Conservation (phyloP, 2,329 filamentous ascomycete species). For the Lachnellula cervina region DNA sequence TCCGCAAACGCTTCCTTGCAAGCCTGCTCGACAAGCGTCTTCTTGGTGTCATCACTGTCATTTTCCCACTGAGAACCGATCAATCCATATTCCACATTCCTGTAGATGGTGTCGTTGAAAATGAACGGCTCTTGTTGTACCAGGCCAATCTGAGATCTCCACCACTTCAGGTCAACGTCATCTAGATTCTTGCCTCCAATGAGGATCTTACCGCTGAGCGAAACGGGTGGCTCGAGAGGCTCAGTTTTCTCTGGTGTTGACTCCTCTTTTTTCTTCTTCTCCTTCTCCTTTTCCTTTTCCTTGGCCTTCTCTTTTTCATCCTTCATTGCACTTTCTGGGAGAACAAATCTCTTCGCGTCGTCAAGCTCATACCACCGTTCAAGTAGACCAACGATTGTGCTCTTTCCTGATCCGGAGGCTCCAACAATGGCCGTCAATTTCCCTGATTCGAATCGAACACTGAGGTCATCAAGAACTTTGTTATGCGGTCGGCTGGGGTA, state of each 20-base stretch:
- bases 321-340: constrained; percentile 39
- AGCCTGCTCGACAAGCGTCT: constrained; percentile 56
- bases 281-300: constrained; percentile 23
- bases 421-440: constrained; percentile 72
- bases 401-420: constrained; percentile 68
- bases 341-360: constrained; percentile 43
- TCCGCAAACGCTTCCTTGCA: constrained; percentile 65
- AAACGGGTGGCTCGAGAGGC: constrained; percentile 34
- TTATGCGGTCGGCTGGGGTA: constrained; percentile 64
- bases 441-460: constrained; percentile 54
- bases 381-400: constrained; percentile 65
- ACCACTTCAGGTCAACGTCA: constrained; percentile 59
- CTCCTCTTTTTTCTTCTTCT: constrained; percentile 24
- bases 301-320: constrained; percentile 30
- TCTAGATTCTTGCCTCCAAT: constrained; percentile 51
- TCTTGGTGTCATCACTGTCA: constrained; percentile 50
- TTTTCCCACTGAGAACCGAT: constrained; percentile 48
- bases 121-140: constrained; percentile 66
- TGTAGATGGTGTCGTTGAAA: constrained; percentile 61
- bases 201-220: constrained; percentile 48
- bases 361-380: constrained; percentile 67
- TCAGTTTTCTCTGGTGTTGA: constrained; percentile 24
- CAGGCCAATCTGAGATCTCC: constrained; percentile 54
- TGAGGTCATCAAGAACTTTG: constrained; percentile 56
- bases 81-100: constrained; percentile 58